Percentiles rank a stretch among this genome's conserved stretches.
Evolutionary conservation across 1,139 yeast genomes (phyloP).

Genomic region (Saccharomyces pastorianus): DNA sequence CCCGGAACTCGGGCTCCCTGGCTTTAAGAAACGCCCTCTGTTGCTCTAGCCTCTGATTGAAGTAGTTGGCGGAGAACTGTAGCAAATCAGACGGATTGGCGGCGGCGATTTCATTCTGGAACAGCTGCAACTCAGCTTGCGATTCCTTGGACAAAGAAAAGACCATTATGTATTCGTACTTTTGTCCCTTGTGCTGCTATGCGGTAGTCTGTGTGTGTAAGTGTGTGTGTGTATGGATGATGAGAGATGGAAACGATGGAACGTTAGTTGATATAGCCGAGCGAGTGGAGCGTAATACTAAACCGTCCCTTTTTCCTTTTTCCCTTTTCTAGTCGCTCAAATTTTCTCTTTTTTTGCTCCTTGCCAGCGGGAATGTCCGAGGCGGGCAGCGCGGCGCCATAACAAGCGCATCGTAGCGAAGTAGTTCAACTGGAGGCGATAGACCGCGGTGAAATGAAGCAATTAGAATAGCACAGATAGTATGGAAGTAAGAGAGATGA

Average conservation of each 20-base stretch:
- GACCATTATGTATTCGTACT: background rate
- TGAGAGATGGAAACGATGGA: background rate
- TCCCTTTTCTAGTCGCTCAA: background rate
- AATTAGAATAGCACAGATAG: too few relatives aligned
- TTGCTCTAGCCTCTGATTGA: slow-evolving; percentile 51
- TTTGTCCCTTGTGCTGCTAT: background rate
- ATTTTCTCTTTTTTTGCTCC: background rate
- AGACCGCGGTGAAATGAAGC: too few relatives aligned
- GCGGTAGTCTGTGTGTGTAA: background rate
- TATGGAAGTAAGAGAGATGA: too few relatives aligned
- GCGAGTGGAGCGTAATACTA: background rate
- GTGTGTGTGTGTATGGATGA: background rate
- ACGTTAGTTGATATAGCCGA: background rate
- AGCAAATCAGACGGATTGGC: slow-evolving; percentile 61
- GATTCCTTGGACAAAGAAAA: slow-evolving; percentile 2
- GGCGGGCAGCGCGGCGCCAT: background rate
- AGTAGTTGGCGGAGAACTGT: slow-evolving; percentile 70
- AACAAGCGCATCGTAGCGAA: background rate
- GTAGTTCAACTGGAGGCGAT: too few relatives aligned
- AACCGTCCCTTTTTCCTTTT: background rate
- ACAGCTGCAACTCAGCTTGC: slow-evolving; percentile 17
- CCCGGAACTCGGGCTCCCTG: slow-evolving; percentile 44
- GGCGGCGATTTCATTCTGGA: slow-evolving; percentile 52
- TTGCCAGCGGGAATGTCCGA: background rate
- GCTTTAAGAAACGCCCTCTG: slow-evolving; percentile 52